phyloP scores from a whole-genome alignment of 768 basidiomycete species.

The Imleria badia region DNA sequence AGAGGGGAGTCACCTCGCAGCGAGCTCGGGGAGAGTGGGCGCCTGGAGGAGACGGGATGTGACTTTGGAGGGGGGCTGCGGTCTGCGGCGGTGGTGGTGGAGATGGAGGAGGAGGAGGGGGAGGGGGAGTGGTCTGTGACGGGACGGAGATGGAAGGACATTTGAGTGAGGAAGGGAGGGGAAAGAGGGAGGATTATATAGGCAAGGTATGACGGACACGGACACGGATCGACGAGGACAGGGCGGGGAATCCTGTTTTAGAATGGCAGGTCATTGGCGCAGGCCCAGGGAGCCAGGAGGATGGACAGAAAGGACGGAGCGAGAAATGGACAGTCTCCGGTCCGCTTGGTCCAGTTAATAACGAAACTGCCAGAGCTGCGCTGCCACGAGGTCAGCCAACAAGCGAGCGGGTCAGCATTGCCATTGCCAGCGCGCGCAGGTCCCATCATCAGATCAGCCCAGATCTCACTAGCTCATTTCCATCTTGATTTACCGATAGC shows the following conservation, averaged over 20 bases:
- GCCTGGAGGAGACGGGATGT: conserved; percentile 38
- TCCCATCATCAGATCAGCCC: conserved; percentile 18
- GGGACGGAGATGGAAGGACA: conserved; percentile 58
- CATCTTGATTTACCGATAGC: conserved; percentile 28
- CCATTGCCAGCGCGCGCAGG: conserved; percentile 19
- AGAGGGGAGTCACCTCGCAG: conserved; percentile 46
- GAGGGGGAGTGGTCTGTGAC: conserved; percentile 49
- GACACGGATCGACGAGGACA: conserved; percentile 23
- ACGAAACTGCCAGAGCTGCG: conserved; percentile 19
- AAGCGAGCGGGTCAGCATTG: conserved; percentile 23
- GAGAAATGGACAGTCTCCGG: conserved; percentile 24
- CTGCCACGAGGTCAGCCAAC: conserved; percentile 24
- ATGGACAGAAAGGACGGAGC: conserved; percentile 17
- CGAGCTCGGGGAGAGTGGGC: conserved; percentile 64
- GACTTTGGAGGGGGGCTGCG: conserved; percentile 37
- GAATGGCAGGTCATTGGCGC: background rate
- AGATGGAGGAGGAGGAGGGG: conserved; percentile 54
- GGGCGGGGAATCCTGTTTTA: conserved; percentile 19
- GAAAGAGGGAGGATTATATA: conserved; percentile 26
- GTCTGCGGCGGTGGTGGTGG: conserved; percentile 46
- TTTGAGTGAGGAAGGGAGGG: conserved; percentile 34
- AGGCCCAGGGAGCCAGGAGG: background rate
- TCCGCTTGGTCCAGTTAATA: conserved; percentile 15
- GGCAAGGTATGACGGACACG: conserved; percentile 19
- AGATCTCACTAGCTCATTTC: conserved; percentile 26